A percentile compares a stretch with the other conserved stretches of the same genome.
Evolutionary conservation across 495 filamentous ascomycete species (phyloP).

Genomic region (Aspergillus homomorphus): DNA sequence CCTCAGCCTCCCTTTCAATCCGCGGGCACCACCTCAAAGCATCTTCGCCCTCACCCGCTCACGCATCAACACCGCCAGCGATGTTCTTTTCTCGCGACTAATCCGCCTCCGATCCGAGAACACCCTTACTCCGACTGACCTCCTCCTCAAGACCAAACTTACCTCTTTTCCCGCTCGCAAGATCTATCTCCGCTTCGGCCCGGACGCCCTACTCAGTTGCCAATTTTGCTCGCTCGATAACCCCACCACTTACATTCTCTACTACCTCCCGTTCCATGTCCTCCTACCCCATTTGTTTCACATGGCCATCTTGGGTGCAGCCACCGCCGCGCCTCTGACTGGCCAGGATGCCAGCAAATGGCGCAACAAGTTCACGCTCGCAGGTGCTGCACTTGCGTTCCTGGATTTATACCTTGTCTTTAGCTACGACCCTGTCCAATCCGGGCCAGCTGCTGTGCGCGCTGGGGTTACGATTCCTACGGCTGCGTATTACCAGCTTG

Average conservation of each 20-base stretch:
- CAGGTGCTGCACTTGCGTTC: slow-evolving; percentile 54
- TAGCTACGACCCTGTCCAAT: slow-evolving; percentile 60
- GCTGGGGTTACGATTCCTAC: slow-evolving; percentile 33
- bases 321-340: slow-evolving; percentile 51
- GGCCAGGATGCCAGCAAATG: slow-evolving; percentile 60
- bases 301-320: slow-evolving; percentile 63
- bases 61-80: slow-evolving; percentile 77
- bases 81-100: slow-evolving; percentile 83
- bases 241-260: slow-evolving; percentile 69
- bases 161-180: slow-evolving; percentile 67
- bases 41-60: slow-evolving; percentile 75
- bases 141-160: slow-evolving; percentile 62
- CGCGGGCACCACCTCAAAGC: slow-evolving; percentile 59
- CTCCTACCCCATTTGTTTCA: slow-evolving; percentile 76
- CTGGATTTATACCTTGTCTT: slow-evolving; percentile 61
- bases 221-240: slow-evolving; percentile 79
- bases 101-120: slow-evolving; percentile 52
- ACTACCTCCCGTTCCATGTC: slow-evolving; percentile 68
- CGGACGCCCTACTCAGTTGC: slow-evolving; percentile 66
- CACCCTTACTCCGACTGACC: slow-evolving; percentile 58
- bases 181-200: slow-evolving; percentile 80
- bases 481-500: slow-evolving; percentile 65
- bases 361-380: slow-evolving; percentile 66
- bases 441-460: slow-evolving; percentile 36
- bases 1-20: slow-evolving; percentile 66